A percentile compares a stretch with the other conserved stretches of the same genome.
phyloP scores from a whole-genome alignment of 768 basidiomycete species.

The Amylocystis lapponica region DNA sequence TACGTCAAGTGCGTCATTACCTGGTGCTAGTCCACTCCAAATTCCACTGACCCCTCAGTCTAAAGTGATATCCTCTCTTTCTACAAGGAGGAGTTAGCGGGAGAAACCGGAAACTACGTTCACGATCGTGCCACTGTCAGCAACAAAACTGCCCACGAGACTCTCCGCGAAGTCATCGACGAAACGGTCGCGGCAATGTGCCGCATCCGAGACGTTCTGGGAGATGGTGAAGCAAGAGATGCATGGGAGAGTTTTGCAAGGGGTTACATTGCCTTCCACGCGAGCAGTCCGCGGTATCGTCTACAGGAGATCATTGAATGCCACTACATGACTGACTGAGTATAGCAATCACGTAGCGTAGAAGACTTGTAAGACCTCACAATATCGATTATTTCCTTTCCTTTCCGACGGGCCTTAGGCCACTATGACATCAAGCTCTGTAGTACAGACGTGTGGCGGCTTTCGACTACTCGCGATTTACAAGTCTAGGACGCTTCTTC shows the following conservation, averaged over 20 bases:
- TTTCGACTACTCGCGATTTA: too few relatives aligned
- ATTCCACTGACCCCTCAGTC: background rate
- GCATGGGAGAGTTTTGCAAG: constrained; percentile 15
- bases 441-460: too few relatives aligned
- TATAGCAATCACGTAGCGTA: background rate
- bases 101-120: constrained; percentile 12
- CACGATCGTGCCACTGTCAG: constrained; percentile 7
- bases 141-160: background rate
- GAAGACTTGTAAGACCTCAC: too few relatives aligned
- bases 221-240: constrained; percentile 6
- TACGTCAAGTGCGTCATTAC: constrained; percentile 30
- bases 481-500: too few relatives aligned
- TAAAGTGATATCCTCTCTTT: constrained; percentile 9
- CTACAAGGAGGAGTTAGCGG: constrained; percentile 14
- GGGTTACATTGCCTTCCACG: constrained; percentile 13
- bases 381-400: too few relatives aligned
- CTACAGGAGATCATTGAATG: constrained; percentile 1
- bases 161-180: constrained; percentile 8
- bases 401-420: too few relatives aligned
- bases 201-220: constrained; percentile 9
- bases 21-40: background rate
- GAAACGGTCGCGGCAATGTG: constrained; percentile 17
- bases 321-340: background rate
- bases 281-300: constrained; percentile 3
- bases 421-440: too few relatives aligned